Evolutionary conservation across 306 rosid genomes (phyloP).

Genomic region (Quercus berberidifolia): DNA sequence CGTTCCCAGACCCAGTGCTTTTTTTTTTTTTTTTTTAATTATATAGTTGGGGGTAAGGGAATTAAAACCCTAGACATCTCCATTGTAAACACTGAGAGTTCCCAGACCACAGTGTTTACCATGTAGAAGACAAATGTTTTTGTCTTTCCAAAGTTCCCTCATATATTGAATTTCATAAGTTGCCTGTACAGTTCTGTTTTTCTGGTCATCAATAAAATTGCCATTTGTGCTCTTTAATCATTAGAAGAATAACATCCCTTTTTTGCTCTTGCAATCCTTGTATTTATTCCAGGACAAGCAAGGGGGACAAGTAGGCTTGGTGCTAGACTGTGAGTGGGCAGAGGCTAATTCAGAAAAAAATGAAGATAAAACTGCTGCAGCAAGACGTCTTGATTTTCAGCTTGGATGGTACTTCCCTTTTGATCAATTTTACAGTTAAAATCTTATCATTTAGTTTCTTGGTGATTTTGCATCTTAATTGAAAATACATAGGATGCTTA

Average conservation of each 20-base stretch:
- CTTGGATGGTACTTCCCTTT: slow-evolving; percentile 67
- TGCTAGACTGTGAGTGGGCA: slow-evolving; percentile 91
- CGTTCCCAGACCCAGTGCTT: too few relatives aligned
- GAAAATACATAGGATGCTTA: slow-evolving; percentile 4
- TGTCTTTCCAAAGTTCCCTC: background rate
- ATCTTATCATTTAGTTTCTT: slow-evolving; percentile 4
- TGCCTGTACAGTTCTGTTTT: background rate
- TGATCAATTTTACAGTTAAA: background rate
- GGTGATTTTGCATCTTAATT: background rate
- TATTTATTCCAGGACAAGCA: slow-evolving; percentile 55
- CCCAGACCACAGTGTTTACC: background rate
- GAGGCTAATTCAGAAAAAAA: slow-evolving; percentile 72
- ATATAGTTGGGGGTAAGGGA: too few relatives aligned
- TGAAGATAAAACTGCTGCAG: slow-evolving; percentile 76
- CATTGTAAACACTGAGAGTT: too few relatives aligned
- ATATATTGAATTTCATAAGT: background rate
- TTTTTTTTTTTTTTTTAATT: too few relatives aligned
- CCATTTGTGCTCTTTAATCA: background rate
- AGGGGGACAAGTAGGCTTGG: slow-evolving; percentile 77
- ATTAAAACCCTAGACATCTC: too few relatives aligned
- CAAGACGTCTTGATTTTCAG: slow-evolving; percentile 90
- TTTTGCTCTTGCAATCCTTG: slow-evolving; percentile 4
- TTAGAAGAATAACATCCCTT: background rate
- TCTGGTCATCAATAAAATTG: background rate
- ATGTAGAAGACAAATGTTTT: background rate